Evolutionary conservation across 1,139 yeast genomes (phyloP), one percentile per base, ranked within the genome.

Genomic region (Wickerhamomyces sp.): DNA sequence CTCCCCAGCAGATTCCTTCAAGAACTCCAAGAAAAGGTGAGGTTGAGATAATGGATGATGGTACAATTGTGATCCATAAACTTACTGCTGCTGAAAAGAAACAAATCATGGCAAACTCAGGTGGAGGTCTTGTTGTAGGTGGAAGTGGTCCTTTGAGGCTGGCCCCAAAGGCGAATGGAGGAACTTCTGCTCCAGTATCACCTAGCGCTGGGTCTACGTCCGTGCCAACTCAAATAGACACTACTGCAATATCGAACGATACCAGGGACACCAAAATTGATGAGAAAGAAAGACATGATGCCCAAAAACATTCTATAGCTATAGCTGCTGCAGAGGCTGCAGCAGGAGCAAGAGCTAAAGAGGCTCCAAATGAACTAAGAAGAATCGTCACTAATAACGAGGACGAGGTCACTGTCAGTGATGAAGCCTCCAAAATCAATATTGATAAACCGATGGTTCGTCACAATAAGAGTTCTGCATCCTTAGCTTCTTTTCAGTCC

Each of bases 91-190:
- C 78, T 37, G 89, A 81, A 40, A 73, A 70, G 49, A 65, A 73
- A 38, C 72, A 74, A 41, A 64, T 79, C 2, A 62, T 74, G 43
- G 61, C 68, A 43, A 73, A 79, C 0, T 65, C 71, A 18, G 81
- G 82, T 20, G 78, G 82, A n/a, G 92, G 92, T 15, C 68, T 83
- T 17, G 88, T 83, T 4, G 90, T 84, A 28, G 94, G 94, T 24
- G 94, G 94, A 1, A 68, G 85, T 5, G 88, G 87, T 0, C 79
- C 83, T 32, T 61, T 81, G 38, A 76, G 73, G 34, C 55, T 68
- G 44, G 39, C 44, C 46, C 17, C 49, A 33, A 41, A 43, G 56
- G 14, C 57, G 55, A 41, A 41, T 12, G 35, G 38, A 5, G 38
- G 36, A 5, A 33, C 18, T 1, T 22, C 29, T 15, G 40, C 27